Evolutionary conservation across 2,329 filamentous ascomycete species (phyloP).

Genomic region (Aspergillus ochraceoroseus): DNA sequence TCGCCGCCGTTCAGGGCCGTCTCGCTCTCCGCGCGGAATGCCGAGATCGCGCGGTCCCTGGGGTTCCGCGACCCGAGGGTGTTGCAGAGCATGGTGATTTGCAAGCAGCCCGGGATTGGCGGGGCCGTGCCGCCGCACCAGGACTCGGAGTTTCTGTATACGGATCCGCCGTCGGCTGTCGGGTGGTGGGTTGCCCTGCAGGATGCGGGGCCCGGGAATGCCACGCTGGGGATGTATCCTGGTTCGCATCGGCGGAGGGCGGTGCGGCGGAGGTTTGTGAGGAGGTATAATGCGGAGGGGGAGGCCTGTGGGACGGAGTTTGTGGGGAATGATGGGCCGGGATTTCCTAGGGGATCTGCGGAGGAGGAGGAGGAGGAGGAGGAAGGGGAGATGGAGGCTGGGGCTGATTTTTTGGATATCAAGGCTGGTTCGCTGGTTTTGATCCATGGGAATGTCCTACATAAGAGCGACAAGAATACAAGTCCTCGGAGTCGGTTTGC

Average conservation of each 20-base stretch:
- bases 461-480: slow-evolving; percentile 91
- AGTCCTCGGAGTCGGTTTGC: slow-evolving; percentile 85
- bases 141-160: slow-evolving; percentile 89
- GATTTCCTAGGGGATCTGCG: slow-evolving; percentile 57
- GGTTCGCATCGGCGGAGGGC: slow-evolving; percentile 68
- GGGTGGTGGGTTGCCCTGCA: slow-evolving; percentile 98
- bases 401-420: slow-evolving; percentile 77
- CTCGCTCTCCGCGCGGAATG: slow-evolving; percentile 48
- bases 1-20: slow-evolving; percentile 61
- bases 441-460: slow-evolving; percentile 91
- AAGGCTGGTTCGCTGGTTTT: slow-evolving; percentile 86
- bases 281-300: slow-evolving; percentile 32
- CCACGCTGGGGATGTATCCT: slow-evolving; percentile 78
- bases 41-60: slow-evolving; percentile 62
- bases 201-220: slow-evolving; percentile 80
- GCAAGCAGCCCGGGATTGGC: slow-evolving; percentile 95
- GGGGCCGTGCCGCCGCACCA: slow-evolving; percentile 87
- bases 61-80: slow-evolving; percentile 71
- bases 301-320: slow-evolving; percentile 58
- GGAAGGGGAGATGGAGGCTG: slow-evolving; percentile 26
- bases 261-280: slow-evolving; percentile 67
- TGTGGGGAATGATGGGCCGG: slow-evolving; percentile 60
- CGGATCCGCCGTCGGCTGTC: slow-evolving; percentile 78
- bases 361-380: slow-evolving; percentile 38
- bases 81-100: slow-evolving; percentile 96